phyloP scores from a whole-genome alignment of 768 basidiomycete species.

The Tulasnella sp. region DNA sequence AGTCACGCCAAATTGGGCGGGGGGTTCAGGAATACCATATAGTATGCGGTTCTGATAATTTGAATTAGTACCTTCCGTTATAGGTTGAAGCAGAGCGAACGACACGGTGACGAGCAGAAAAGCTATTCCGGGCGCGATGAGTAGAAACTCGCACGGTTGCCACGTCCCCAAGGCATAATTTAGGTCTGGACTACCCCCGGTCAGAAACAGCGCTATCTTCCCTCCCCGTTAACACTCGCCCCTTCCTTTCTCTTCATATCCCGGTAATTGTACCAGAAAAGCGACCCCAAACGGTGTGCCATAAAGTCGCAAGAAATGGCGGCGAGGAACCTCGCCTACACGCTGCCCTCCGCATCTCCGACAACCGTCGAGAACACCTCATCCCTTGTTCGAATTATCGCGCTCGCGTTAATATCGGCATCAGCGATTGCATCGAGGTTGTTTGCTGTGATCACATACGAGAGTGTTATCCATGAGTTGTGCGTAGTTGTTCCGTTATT shows the following conservation, averaged over 20 bases:
- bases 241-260: neutral
- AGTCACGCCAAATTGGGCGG: no score
- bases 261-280: no score
- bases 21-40: no score
- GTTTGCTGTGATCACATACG: conserved; percentile 95
- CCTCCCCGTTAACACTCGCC: neutral
- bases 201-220: neutral
- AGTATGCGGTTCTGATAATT: no score
- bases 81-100: no score
- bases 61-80: no score
- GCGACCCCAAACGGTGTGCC: neutral
- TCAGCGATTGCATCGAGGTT: conserved; percentile 92
- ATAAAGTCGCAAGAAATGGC: conserved; percentile 3
- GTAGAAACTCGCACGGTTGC: conserved; percentile 3
- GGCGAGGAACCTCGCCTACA: conserved; percentile 11
- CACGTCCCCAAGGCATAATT: conserved; percentile 5
- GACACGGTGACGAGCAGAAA: no score
- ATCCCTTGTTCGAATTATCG: conserved; percentile 80
- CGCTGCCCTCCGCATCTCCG: conserved; percentile 29
- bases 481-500: conserved; percentile 34
- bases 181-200: neutral
- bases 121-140: no score
- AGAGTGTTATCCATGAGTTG: conserved; percentile 99
- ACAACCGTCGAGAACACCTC: conserved; percentile 74
- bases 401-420: conserved; percentile 80